Conservation (phyloP, 805 yeast genomes). For the Candida ascalaphidarum region DNA sequence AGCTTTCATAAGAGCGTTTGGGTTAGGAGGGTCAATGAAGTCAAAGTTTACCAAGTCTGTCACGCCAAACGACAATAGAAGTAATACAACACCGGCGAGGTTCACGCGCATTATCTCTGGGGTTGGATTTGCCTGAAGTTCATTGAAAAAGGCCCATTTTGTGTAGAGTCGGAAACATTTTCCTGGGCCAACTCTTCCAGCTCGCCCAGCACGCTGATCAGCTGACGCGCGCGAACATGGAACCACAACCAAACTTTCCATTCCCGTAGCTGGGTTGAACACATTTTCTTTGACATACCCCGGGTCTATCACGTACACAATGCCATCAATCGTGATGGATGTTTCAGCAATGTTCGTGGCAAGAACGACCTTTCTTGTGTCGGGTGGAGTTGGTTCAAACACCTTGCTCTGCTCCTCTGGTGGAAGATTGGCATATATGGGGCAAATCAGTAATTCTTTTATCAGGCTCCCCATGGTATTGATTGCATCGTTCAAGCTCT, state of each 20-base stretch:
- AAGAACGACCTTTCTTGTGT: conserved; percentile 75
- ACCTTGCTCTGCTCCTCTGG: conserved; percentile 73
- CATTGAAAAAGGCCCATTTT: conserved; percentile 70
- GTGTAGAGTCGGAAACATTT: conserved; percentile 73
- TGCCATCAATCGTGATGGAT: conserved; percentile 37
- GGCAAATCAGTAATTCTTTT: conserved; percentile 62
- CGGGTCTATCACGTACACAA: conserved; percentile 34
- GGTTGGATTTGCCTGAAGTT: conserved; percentile 68
- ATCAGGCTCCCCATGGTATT: conserved; percentile 52
- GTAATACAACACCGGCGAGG: conserved; percentile 63
- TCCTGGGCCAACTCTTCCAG: conserved; percentile 40
- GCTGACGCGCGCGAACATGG: conserved; percentile 40
- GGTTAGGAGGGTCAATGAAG: conserved; percentile 84
- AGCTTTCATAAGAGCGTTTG: conserved; percentile 63
- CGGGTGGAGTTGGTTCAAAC: conserved; percentile 79
- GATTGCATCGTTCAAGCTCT: conserved; percentile 58
- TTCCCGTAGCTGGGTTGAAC: conserved; percentile 31
- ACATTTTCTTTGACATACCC: conserved; percentile 39
- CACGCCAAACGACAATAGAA: conserved; percentile 77
- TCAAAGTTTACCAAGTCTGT: conserved; percentile 77
- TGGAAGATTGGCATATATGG: conserved; percentile 88
- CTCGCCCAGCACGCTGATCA: conserved; percentile 40
- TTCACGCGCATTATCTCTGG: conserved; percentile 92
- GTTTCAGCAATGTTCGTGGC: conserved; percentile 85
- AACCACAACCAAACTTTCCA: conserved; percentile 38